Percentiles rank a stretch among this genome's conserved stretches.
These are phyloP conservation scores for Starmerella potacharoeniae DNA, from an alignment of 805 yeast species.

Conservation along the genomic window DNA sequence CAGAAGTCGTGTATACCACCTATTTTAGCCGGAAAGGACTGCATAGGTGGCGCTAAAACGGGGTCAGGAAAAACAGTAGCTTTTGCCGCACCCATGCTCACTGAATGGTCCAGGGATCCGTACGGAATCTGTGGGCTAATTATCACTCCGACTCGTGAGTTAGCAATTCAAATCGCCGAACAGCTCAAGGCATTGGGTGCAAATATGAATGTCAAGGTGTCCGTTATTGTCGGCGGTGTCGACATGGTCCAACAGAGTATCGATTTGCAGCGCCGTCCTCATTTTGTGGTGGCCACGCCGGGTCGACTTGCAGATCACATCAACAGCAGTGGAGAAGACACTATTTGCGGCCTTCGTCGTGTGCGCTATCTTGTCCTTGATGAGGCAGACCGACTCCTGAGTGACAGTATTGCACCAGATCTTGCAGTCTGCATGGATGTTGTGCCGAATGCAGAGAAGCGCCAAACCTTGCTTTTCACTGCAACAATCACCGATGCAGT, in stretches of 20 bases:
- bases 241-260: constrained; percentile 84
- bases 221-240: constrained; percentile 88
- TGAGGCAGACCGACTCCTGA: constrained; percentile 88
- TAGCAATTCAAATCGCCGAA: constrained; percentile 94
- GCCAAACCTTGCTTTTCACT: constrained; percentile 87
- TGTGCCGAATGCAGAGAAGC: constrained; percentile 55
- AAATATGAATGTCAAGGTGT: constrained; percentile 68
- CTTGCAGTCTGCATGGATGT: constrained; percentile 58
- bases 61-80: constrained; percentile 98
- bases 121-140: constrained; percentile 82
- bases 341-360: constrained; percentile 63
- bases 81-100: constrained; percentile 93
- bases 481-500: constrained; percentile 95
- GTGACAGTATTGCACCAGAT: constrained; percentile 73
- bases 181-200: constrained; percentile 92
- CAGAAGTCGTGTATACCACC: constrained; percentile 84
- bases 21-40: constrained; percentile 70
- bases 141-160: constrained; percentile 78
- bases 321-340: constrained; percentile 76
- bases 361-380: constrained; percentile 77
- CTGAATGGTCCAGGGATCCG: constrained; percentile 92
- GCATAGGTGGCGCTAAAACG: constrained; percentile 97
- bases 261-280: constrained; percentile 72
- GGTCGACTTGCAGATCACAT: constrained; percentile 93
- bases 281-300: constrained; percentile 92